These are phyloP conservation scores for Macrophomina phaseolina DNA, from an alignment of 2,329 filamentous ascomycete genomes.

Conservation along the genomic window DNA sequence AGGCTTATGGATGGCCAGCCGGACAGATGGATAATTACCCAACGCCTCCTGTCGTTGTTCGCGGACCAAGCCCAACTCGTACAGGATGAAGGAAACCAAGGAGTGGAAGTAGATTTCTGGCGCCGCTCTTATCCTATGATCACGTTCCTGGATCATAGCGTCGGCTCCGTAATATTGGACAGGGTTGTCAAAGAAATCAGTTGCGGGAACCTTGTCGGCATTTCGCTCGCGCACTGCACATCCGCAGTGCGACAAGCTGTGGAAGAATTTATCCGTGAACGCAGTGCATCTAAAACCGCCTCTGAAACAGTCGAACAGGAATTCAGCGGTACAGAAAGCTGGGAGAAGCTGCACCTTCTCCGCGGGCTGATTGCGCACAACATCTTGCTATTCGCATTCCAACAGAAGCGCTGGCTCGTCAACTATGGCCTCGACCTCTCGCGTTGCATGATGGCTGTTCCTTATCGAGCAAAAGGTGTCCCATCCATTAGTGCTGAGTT, in stretches of 20 bases:
- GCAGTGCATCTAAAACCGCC: slow-evolving; percentile 55
- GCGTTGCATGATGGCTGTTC: slow-evolving; percentile 54
- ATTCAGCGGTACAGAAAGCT: slow-evolving; percentile 31
- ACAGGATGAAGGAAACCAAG: slow-evolving; percentile 65
- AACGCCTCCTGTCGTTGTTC: background rate
- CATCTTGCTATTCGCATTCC: slow-evolving; percentile 60
- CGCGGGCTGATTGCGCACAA: slow-evolving; percentile 63
- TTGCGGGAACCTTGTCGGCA: background rate
- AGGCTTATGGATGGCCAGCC: slow-evolving; percentile 10
- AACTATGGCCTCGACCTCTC: slow-evolving; percentile 63
- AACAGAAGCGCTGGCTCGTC: slow-evolving; percentile 67
- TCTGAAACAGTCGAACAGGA: slow-evolving; percentile 50
- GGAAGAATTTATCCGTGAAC: slow-evolving; percentile 58
- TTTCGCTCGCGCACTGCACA: background rate
- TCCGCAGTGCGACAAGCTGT: slow-evolving; percentile 49
- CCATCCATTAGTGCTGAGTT: slow-evolving; percentile 69
- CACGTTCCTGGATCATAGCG: slow-evolving; percentile 29
- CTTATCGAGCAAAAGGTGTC: slow-evolving; percentile 69
- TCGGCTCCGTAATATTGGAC: slow-evolving; percentile 46
- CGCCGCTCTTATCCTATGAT: slow-evolving; percentile 57
- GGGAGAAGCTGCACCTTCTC: slow-evolving; percentile 52
- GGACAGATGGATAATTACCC: slow-evolving; percentile 13
- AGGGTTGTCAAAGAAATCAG: slow-evolving; percentile 66
- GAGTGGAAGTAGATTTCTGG: slow-evolving; percentile 69
- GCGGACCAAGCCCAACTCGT: slow-evolving; percentile 54